A percentile compares a stretch with the other conserved stretches of the same genome.
phyloP scores from a whole-genome alignment of 2,329 filamentous ascomycete genomes.

The Calonectria honghensis region DNA sequence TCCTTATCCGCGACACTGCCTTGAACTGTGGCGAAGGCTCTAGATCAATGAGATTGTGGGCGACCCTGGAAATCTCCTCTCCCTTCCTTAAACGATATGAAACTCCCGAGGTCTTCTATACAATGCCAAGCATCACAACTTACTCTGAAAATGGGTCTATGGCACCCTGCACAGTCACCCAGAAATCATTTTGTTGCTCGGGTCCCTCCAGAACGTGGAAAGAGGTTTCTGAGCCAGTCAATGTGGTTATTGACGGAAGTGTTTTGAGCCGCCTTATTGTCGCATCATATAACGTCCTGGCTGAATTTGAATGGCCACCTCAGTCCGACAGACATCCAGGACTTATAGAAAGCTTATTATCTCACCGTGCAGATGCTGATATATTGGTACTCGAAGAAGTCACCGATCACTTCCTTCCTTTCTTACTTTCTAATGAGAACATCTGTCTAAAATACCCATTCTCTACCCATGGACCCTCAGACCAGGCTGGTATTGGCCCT shows the following conservation, averaged over 20 bases:
- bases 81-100: conserved; percentile 33
- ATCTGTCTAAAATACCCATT: conserved; percentile 72
- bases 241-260: neutral
- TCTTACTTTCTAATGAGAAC: conserved; percentile 67
- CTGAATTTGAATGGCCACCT: conserved; percentile 70
- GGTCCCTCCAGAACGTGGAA: conserved; percentile 31
- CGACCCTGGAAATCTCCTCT: conserved; percentile 63
- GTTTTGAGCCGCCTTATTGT: conserved; percentile 58
- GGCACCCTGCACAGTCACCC: conserved; percentile 10
- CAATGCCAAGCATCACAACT: neutral
- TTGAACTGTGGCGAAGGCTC: conserved; percentile 54
- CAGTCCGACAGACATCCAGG: conserved; percentile 64
- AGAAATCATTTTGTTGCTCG: conserved; percentile 42
- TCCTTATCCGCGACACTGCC: conserved; percentile 70
- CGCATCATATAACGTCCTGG: conserved; percentile 72
- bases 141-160: neutral
- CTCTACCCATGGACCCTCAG: conserved; percentile 74
- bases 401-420: conserved; percentile 77
- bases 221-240: neutral
- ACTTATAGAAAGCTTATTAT: conserved; percentile 67
- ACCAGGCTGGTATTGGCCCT: conserved; percentile 70
- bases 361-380: conserved; percentile 65
- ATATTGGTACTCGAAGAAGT: conserved; percentile 77
- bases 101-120: conserved; percentile 36
- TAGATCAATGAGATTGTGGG: conserved; percentile 75